These are phyloP conservation scores for Sclerotinia subarctica DNA, from an alignment of 2,329 filamentous ascomycete species.

Conservation along the genomic window DNA sequence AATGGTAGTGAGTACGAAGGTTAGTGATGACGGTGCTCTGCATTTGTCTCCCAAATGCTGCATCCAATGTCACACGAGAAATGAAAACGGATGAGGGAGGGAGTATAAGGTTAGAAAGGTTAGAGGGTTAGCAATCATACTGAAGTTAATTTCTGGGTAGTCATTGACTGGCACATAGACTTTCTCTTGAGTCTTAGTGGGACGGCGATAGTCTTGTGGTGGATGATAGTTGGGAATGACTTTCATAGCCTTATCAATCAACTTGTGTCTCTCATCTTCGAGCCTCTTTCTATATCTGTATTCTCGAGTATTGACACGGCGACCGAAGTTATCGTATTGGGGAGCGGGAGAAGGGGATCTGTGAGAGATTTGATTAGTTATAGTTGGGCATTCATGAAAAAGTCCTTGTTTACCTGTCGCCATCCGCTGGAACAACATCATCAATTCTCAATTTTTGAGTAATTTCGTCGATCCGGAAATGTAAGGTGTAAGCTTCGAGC, in stretches of 20 bases:
- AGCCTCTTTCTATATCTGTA: conserved; percentile 97
- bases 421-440: conserved; percentile 95
- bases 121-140: conserved; percentile 99
- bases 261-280: conserved; percentile 97
- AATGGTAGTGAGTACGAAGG: conserved; percentile 38
- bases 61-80: conserved; percentile 40
- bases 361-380: conserved; percentile 25
- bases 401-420: conserved; percentile 70
- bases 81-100: conserved; percentile 42
- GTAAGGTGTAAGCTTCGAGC: conserved; percentile 92
- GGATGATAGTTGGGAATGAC: conserved; percentile 99
- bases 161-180: conserved; percentile 99
- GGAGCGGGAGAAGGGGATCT: conserved; percentile 95
- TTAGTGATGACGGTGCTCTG: conserved; percentile 40
- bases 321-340: conserved; percentile 98
- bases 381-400: not conserved
- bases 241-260: conserved; percentile 99
- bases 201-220: conserved; percentile 95
- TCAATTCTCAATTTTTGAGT: conserved; percentile 99
- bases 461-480: conserved; percentile 97
- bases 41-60: conserved; percentile 34
- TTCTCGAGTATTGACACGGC: conserved; percentile 98
- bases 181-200: conserved; percentile 99
- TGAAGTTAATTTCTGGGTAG: conserved; percentile 99
- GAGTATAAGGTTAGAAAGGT: conserved; percentile 61